Percentiles rank a stretch among this genome's conserved stretches.
Conservation (phyloP, 768 basidiomycete genomes). For the Podaxis sp. region DNA sequence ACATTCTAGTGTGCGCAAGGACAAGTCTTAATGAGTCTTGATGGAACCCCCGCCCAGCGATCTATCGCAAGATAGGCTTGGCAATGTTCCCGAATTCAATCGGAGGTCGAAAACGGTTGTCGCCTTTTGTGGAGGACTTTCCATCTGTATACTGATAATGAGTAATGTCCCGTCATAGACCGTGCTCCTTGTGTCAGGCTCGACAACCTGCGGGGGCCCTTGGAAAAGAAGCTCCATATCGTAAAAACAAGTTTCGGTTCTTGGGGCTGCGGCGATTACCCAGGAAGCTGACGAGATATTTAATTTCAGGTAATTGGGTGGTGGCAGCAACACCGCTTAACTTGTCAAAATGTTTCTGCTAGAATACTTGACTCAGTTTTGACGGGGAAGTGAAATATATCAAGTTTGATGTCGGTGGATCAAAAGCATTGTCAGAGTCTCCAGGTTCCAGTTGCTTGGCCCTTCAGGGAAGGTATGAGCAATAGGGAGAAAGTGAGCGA, state of each 20-base stretch:
- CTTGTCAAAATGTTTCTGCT: constrained; percentile 5
- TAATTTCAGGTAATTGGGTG: neutral
- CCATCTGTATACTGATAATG: neutral
- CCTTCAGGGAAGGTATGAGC: neutral
- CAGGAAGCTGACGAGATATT: neutral
- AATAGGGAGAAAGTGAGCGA: neutral
- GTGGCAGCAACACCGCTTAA: constrained; percentile 1
- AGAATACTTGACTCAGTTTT: neutral
- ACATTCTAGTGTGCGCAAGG: neutral
- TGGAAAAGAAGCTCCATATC: neutral
- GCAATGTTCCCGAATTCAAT: neutral
- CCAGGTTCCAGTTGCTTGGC: neutral
- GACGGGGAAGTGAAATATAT: neutral
- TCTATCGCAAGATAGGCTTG: neutral
- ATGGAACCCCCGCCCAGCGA: neutral
- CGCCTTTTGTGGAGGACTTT: neutral
- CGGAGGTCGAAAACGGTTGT: neutral
- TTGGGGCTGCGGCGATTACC: neutral
- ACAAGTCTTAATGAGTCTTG: neutral
- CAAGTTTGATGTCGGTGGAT: constrained; percentile 4
- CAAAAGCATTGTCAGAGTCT: neutral
- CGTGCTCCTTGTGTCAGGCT: neutral
- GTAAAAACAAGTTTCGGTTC: neutral
- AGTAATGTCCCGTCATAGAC: neutral
- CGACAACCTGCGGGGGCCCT: neutral